Evolutionary conservation across 495 filamentous ascomycete genomes (phyloP).

Genomic region (Lophiotrema nucula): DNA sequence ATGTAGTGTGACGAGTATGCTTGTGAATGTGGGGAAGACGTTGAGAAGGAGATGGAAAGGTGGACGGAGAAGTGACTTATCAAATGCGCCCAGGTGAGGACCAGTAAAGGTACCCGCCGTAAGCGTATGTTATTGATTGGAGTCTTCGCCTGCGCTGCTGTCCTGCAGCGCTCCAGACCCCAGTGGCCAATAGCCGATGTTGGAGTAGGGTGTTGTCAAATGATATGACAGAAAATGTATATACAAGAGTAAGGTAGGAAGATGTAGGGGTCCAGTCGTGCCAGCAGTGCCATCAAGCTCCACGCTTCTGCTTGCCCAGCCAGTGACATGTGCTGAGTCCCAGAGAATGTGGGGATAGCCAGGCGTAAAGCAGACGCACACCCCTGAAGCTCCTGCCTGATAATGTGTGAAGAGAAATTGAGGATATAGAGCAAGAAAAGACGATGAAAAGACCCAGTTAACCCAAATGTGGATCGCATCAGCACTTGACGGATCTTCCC

Average conservation of each 20-base stretch:
- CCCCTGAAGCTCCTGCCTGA: neutral
- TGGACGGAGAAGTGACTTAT: neutral
- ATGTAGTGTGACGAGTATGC: too few relatives aligned
- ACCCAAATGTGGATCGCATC: slow-evolving; percentile 30
- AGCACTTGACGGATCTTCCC: slow-evolving; percentile 35
- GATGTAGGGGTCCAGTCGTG: neutral
- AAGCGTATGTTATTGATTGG: slow-evolving; percentile 21
- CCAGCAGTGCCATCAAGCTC: too few relatives aligned
- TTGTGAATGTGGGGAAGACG: too few relatives aligned
- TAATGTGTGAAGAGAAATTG: neutral
- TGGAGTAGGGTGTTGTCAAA: slow-evolving; percentile 18
- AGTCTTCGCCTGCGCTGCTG: slow-evolving; percentile 15
- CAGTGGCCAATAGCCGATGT: neutral
- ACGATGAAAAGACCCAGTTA: slow-evolving; percentile 29
- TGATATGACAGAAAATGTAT: slow-evolving; percentile 13
- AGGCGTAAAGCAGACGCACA: neutral
- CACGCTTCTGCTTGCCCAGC: too few relatives aligned
- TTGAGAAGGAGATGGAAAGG: too few relatives aligned
- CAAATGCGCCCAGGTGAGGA: neutral
- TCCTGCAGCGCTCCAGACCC: slow-evolving; percentile 11
- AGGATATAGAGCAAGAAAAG: neutral
- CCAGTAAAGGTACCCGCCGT: slow-evolving; percentile 9
- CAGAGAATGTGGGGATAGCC: neutral
- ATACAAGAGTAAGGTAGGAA: slow-evolving; percentile 15
- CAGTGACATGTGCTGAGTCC: slow-evolving; percentile 8